phyloP scores from a whole-genome alignment of 2,329 filamentous ascomycete species.

The Onygenales sp. region DNA sequence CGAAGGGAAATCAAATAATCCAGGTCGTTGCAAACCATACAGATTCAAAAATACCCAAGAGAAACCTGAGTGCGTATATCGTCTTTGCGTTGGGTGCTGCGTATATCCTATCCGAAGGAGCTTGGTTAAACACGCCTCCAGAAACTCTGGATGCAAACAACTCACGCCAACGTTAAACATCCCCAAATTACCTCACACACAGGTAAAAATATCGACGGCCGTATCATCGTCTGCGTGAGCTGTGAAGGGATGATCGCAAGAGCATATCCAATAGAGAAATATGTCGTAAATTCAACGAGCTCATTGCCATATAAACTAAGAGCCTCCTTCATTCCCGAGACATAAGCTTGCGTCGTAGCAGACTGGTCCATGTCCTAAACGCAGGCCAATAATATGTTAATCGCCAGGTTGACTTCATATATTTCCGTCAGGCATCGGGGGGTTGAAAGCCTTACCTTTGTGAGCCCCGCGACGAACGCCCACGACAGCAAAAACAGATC shows the following conservation, averaged over 20 bases:
- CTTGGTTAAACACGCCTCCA: background rate
- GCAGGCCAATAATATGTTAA: background rate
- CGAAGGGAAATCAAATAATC: no score
- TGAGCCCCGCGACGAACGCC: background rate
- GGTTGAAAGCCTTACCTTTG: background rate
- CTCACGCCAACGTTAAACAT: slow-evolving; percentile 14
- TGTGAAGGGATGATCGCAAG: slow-evolving; percentile 22
- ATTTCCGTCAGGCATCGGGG: background rate
- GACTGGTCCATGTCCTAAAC: background rate
- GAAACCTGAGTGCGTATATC: slow-evolving; percentile 28
- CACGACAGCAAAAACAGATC: background rate
- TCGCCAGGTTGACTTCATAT: background rate
- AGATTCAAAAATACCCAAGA: slow-evolving; percentile 26
- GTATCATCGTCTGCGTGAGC: slow-evolving; percentile 12
- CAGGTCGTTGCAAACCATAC: slow-evolving; percentile 4
- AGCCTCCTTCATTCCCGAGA: slow-evolving; percentile 32
- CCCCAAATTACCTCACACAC: slow-evolving; percentile 21
- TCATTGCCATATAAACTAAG: slow-evolving; percentile 30
- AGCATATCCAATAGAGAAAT: slow-evolving; percentile 32
- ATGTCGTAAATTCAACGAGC: slow-evolving; percentile 33
- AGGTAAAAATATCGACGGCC: slow-evolving; percentile 13
- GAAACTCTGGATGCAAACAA: slow-evolving; percentile 6
- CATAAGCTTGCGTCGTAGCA: slow-evolving; percentile 24
- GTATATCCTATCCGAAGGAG: background rate
- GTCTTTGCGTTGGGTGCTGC: slow-evolving; percentile 20